A percentile compares a stretch with the other conserved stretches of the same genome.
Conservation (phyloP, 2,329 filamentous ascomycete species). For the Aspergillus sp. region DNA sequence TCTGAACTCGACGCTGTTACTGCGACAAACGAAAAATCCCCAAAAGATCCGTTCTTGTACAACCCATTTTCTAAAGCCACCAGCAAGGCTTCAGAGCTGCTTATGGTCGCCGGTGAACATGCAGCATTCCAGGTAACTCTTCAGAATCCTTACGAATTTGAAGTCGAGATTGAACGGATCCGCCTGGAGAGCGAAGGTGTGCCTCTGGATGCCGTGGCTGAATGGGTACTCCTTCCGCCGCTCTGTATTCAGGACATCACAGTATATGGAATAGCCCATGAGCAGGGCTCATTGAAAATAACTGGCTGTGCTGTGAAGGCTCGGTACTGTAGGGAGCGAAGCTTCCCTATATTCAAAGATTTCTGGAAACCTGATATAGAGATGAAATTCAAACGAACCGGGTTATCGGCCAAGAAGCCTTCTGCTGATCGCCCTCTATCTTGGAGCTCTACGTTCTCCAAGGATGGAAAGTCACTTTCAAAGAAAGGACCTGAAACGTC, state of each 20-base stretch:
- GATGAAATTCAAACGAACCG: constrained; percentile 74
- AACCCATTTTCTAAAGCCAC: constrained; percentile 81
- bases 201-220: constrained; percentile 65
- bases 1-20: constrained; percentile 50
- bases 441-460: constrained; percentile 44
- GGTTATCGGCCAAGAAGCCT: constrained; percentile 59
- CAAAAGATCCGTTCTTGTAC: constrained; percentile 83
- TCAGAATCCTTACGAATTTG: constrained; percentile 93
- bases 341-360: constrained; percentile 79
- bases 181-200: constrained; percentile 72
- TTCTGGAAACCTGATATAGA: constrained; percentile 72
- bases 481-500: constrained; percentile 38
- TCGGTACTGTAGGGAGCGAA: constrained; percentile 74
- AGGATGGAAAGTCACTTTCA: constrained; percentile 31
- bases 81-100: constrained; percentile 57
- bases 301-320: constrained; percentile 78
- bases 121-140: constrained; percentile 78
- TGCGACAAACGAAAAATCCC: constrained; percentile 38
- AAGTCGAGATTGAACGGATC: constrained; percentile 83
- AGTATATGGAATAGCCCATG: constrained; percentile 66
- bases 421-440: constrained; percentile 46
- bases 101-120: constrained; percentile 76
- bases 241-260: constrained; percentile 79
- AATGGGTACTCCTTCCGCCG: constrained; percentile 71
- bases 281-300: constrained; percentile 68